phyloP scores from a whole-genome alignment of 1,139 yeast genomes.

The Fermentozyma sake region DNA sequence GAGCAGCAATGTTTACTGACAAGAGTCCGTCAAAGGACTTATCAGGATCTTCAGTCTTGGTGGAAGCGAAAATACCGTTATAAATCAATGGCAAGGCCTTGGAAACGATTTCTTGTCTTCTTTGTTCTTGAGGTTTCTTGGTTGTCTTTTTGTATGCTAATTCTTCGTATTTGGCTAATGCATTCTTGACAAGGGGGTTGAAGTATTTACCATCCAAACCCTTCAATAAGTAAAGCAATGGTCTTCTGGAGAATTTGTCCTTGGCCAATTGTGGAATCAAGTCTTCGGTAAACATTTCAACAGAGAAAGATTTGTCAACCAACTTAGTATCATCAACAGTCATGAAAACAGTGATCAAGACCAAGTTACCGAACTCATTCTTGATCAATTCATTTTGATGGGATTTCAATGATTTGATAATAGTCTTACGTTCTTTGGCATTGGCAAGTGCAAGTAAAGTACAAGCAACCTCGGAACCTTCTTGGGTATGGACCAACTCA shows the following conservation, averaged over 20 bases:
- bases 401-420: constrained; percentile 66
- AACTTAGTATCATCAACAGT: constrained; percentile 93
- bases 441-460: constrained; percentile 74
- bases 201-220: constrained; percentile 84
- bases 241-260: constrained; percentile 84
- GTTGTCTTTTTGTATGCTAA: constrained; percentile 68
- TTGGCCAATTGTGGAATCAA: constrained; percentile 53
- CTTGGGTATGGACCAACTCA: constrained; percentile 91
- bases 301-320: constrained; percentile 65
- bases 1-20: constrained; percentile 74
- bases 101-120: constrained; percentile 65
- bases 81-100: constrained; percentile 67
- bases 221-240: constrained; percentile 73
- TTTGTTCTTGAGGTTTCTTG: constrained; percentile 76
- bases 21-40: constrained; percentile 37
- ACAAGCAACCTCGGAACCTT: constrained; percentile 89
- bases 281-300: constrained; percentile 53
- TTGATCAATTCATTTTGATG: constrained; percentile 72
- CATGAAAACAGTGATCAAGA: constrained; percentile 72
- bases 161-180: constrained; percentile 56
- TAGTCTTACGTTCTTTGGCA: constrained; percentile 87
- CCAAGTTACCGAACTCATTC: constrained; percentile 84
- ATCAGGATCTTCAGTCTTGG: constrained; percentile 22
- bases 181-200: constrained; percentile 62
- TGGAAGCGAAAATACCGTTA: constrained; percentile 46